Evolutionary conservation across 1,139 yeast species (phyloP).

Genomic region (Hemisphaericaspora lyxosophila): DNA sequence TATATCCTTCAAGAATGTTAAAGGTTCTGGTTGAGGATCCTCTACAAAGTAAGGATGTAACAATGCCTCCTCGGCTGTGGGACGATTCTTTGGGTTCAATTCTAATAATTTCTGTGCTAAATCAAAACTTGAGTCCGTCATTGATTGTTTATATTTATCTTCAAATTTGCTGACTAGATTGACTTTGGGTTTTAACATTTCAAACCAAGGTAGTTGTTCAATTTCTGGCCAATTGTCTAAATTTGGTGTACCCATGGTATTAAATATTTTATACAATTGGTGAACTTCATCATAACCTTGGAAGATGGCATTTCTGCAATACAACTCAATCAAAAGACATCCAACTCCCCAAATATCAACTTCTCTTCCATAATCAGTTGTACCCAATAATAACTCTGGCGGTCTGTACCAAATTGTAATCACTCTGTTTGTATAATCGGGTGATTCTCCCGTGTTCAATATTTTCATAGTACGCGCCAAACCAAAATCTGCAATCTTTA

Average conservation of each 20-base stretch:
- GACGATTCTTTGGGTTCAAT: slow-evolving; percentile 69
- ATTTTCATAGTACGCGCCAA: slow-evolving; percentile 79
- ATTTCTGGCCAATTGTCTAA: slow-evolving; percentile 76
- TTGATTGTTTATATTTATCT: slow-evolving; percentile 43
- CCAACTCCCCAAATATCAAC: slow-evolving; percentile 99
- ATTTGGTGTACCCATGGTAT: slow-evolving; percentile 85
- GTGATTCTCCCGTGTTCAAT: slow-evolving; percentile 49
- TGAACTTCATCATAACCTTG: slow-evolving; percentile 88
- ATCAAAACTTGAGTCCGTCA: slow-evolving; percentile 58
- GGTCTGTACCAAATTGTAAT: slow-evolving; percentile 98
- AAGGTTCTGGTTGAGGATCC: slow-evolving; percentile 62
- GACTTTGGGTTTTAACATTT: slow-evolving; percentile 66
- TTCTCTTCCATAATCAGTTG: slow-evolving; percentile 85
- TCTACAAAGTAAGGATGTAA: slow-evolving; percentile 75
- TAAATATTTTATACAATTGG: slow-evolving; percentile 74
- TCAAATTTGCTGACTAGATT: slow-evolving; percentile 50
- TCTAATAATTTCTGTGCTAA: slow-evolving; percentile 62
- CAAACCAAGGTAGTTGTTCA: slow-evolving; percentile 86
- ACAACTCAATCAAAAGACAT: slow-evolving; percentile 80
- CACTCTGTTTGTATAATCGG: slow-evolving; percentile 89
- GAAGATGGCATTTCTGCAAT: slow-evolving; percentile 72
- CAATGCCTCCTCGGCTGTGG: slow-evolving; percentile 84
- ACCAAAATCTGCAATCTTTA: slow-evolving; percentile 93
- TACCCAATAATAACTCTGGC: slow-evolving; percentile 87
- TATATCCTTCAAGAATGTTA: slow-evolving; percentile 53